Evolutionary conservation across 306 rosid species (phyloP).

Genomic region (Alnus glutinosa): DNA sequence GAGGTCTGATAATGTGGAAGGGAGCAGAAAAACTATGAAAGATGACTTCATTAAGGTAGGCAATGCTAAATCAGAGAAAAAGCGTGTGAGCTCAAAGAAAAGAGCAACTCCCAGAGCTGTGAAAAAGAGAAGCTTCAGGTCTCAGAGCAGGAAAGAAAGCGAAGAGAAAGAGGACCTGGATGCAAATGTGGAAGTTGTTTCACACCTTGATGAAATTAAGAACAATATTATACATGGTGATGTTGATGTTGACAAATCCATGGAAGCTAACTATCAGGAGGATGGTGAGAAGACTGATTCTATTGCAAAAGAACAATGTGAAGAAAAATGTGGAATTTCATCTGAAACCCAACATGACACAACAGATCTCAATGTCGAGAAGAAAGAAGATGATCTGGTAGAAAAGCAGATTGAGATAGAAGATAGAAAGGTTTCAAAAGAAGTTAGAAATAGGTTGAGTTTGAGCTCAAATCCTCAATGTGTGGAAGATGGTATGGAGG

Average conservation of each 20-base stretch:
- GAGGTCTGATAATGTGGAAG: background rate
- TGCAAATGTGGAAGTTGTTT: background rate
- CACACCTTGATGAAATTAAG: background rate
- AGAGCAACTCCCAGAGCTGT: background rate
- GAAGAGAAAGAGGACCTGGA: background rate
- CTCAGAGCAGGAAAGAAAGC: background rate
- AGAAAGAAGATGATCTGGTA: background rate
- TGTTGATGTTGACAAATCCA: background rate
- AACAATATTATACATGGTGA: background rate
- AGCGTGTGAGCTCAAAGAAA: background rate
- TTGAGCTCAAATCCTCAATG: conserved; percentile 1
- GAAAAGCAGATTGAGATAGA: conserved; percentile 9
- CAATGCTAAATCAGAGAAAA: background rate
- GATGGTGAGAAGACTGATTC: background rate
- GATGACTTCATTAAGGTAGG: background rate
- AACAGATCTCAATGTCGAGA: background rate
- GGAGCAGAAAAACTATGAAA: background rate
- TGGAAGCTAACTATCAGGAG: background rate
- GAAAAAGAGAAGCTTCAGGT: background rate
- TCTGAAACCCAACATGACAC: background rate
- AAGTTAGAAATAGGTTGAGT: background rate
- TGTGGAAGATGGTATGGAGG: background rate
- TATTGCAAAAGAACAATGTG: background rate
- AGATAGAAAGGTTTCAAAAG: background rate
- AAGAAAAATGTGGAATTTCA: background rate